phyloP scores from a whole-genome alignment of 768 basidiomycete species.

The Hypholoma fasciculare region DNA sequence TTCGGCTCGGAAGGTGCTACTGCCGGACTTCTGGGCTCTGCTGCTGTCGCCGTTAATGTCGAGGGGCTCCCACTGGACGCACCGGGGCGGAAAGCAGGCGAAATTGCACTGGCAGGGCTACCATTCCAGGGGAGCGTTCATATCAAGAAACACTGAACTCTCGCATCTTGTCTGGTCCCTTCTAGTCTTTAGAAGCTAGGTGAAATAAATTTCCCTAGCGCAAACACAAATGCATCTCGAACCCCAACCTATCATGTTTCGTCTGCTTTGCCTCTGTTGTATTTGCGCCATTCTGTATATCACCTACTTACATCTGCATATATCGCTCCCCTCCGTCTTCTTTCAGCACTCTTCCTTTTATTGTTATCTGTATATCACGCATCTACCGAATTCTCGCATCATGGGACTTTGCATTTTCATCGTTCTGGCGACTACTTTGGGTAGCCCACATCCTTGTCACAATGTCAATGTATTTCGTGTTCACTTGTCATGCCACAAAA shows the following conservation, averaged over 20 bases:
- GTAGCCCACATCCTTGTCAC: too few relatives aligned
- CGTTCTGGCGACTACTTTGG: too few relatives aligned
- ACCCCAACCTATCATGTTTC: too few relatives aligned
- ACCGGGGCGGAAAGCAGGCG: conserved; percentile 26
- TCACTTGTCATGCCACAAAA: too few relatives aligned
- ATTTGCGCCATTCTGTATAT: too few relatives aligned
- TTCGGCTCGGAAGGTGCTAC: conserved; percentile 64
- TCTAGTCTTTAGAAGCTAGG: too few relatives aligned
- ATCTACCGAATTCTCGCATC: neutral
- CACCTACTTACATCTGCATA: neutral
- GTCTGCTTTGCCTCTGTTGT: too few relatives aligned
- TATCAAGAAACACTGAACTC: conserved; percentile 48
- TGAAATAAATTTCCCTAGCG: too few relatives aligned
- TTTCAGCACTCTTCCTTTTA: neutral
- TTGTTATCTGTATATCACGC: neutral
- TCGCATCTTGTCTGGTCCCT: too few relatives aligned
- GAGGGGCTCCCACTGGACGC: conserved; percentile 56
- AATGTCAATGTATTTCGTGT: too few relatives aligned
- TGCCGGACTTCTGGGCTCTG: conserved; percentile 67
- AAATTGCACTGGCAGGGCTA: conserved; percentile 60
- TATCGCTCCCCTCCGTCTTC: neutral
- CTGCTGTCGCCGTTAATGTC: conserved; percentile 59
- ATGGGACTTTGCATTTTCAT: too few relatives aligned
- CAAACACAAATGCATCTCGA: too few relatives aligned
- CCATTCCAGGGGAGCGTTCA: conserved; percentile 69